Conservation (phyloP, 768 basidiomycete genomes). For the Mycena indigotica region DNA sequence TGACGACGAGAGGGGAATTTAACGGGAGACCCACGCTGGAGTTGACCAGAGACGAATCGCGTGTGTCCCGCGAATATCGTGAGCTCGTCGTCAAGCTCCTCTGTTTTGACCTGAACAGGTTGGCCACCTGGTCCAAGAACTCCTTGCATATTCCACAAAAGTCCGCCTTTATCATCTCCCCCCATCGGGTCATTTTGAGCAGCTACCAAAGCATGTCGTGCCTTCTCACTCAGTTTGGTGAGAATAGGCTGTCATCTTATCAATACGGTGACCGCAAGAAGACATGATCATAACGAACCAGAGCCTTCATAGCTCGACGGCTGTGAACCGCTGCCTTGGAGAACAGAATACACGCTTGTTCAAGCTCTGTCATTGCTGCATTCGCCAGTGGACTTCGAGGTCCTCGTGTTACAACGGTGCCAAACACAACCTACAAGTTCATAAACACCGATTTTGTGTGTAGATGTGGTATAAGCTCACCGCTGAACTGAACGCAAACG, state of each 20-base stretch:
- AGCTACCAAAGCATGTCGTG: slow-evolving; percentile 52
- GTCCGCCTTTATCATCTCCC: slow-evolving; percentile 40
- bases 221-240: slow-evolving; percentile 64
- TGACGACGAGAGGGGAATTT: slow-evolving; percentile 14
- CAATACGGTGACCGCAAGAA: not conserved
- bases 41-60: slow-evolving; percentile 56
- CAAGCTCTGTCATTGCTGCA: slow-evolving; percentile 69
- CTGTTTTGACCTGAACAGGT: slow-evolving; percentile 39
- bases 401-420: slow-evolving; percentile 74
- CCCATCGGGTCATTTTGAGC: slow-evolving; percentile 41
- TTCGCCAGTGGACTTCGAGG: slow-evolving; percentile 69
- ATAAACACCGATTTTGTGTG: not conserved
- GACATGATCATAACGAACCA: slow-evolving; percentile 43
- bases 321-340: slow-evolving; percentile 59
- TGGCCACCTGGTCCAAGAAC: slow-evolving; percentile 17
- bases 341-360: slow-evolving; percentile 68
- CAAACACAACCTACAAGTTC: slow-evolving; percentile 65
- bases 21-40: slow-evolving; percentile 18
- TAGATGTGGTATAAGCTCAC: slow-evolving; percentile 31
- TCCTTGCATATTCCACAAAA: slow-evolving; percentile 48
- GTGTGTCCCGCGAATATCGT: slow-evolving; percentile 71
- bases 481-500: slow-evolving; percentile 57
- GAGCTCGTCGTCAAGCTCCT: slow-evolving; percentile 64
- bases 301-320: slow-evolving; percentile 64
- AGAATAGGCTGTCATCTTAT: slow-evolving; percentile 53